Evolutionary conservation across 1,284 basidiomycete species (phyloP).

Genomic region (Laetiporus sulphureus): DNA sequence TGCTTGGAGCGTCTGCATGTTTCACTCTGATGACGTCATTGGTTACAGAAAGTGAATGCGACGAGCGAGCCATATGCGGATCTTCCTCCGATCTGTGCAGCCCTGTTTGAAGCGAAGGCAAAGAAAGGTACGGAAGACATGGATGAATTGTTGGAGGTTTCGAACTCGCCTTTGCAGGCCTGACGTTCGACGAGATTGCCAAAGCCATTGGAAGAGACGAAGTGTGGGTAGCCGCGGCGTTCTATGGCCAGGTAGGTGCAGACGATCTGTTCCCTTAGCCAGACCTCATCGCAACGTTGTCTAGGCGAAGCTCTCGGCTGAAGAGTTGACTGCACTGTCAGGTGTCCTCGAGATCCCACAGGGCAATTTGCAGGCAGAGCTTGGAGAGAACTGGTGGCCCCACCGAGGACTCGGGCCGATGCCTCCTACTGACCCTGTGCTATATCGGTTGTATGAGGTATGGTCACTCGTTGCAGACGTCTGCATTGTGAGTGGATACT

Average conservation of each 20-base stretch:
- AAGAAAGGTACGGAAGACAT: conserved; percentile 40
- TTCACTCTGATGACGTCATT: too few relatives aligned
- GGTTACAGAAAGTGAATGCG: conserved; percentile 38
- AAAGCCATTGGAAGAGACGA: conserved; percentile 71
- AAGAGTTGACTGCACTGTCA: conserved; percentile 53
- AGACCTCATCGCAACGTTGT: neutral
- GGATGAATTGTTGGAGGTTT: neutral
- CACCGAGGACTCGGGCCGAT: conserved; percentile 61
- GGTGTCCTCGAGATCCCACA: conserved; percentile 43
- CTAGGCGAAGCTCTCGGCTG: conserved; percentile 61
- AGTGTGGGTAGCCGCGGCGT: conserved; percentile 83
- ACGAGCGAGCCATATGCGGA: conserved; percentile 41
- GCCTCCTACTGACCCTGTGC: conserved; percentile 74
- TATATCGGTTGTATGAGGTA: conserved; percentile 85
- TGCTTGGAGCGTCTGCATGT: too few relatives aligned
- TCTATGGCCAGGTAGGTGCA: conserved; percentile 70
- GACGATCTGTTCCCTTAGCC: neutral
- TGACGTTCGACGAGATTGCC: conserved; percentile 72
- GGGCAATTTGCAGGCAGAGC: conserved; percentile 34
- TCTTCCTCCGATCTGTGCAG: conserved; percentile 44
- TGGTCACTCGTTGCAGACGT: neutral
- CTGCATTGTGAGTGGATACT: too few relatives aligned
- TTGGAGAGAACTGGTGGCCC: conserved; percentile 70
- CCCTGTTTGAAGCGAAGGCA: conserved; percentile 64
- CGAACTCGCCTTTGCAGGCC: conserved; percentile 31